Percentiles rank a stretch among this genome's conserved stretches.
Evolutionary conservation across 2,329 filamentous ascomycete species (phyloP).

Genomic region (Nigrospora osmanthi): DNA sequence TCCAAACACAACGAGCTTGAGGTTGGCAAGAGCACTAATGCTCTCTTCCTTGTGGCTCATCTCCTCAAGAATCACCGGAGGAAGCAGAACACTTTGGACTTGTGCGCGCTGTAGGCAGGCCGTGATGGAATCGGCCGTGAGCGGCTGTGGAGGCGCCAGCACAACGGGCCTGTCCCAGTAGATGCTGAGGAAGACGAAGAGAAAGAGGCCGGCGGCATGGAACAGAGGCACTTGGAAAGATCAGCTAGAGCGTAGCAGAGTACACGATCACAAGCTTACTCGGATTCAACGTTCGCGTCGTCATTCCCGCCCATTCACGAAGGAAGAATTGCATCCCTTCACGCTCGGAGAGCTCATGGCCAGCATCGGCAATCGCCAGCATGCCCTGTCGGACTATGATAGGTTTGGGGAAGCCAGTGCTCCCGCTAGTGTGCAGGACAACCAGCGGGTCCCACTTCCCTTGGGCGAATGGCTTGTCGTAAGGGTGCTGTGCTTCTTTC

Average conservation of each 20-base stretch:
- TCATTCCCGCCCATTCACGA: constrained; percentile 2
- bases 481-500: constrained; percentile 25
- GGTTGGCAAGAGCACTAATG: constrained; percentile 19
- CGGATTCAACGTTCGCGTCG: background rate
- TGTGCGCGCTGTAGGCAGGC: background rate
- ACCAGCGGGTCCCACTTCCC: constrained; percentile 31
- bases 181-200: constrained; percentile 14
- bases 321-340: constrained; percentile 12
- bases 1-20: constrained; percentile 26
- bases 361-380: constrained; percentile 22
- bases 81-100: constrained; percentile 12
- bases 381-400: constrained; percentile 28
- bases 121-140: constrained; percentile 23
- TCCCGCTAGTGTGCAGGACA: constrained; percentile 37
- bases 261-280: background rate
- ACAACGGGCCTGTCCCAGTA: constrained; percentile 20
- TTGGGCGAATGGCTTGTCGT: constrained; percentile 31
- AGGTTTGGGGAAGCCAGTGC: constrained; percentile 37
- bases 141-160: constrained; percentile 22
- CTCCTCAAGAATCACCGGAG: constrained; percentile 36
- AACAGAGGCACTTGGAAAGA: constrained; percentile 25
- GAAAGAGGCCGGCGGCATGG: constrained; percentile 27
- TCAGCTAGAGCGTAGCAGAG: background rate
- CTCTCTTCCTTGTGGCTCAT: constrained; percentile 25
- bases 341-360: constrained; percentile 15